Evolutionary conservation across 2,329 filamentous ascomycete species (phyloP).

Genomic region (Didymella arachidicola): DNA sequence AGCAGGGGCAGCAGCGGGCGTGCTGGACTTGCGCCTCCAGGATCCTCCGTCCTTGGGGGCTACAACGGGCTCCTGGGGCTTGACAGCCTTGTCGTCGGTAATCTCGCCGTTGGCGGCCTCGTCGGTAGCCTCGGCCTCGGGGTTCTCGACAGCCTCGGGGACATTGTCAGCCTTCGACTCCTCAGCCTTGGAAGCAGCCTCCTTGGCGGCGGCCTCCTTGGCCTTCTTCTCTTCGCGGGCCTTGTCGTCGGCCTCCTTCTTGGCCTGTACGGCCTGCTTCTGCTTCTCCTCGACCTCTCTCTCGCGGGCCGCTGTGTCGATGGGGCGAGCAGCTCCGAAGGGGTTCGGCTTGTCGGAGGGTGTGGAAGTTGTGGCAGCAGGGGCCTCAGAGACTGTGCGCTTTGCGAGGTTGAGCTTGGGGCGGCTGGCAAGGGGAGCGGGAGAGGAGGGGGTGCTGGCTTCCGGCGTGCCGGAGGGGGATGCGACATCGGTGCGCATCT

Average conservation of each 20-base stretch:
- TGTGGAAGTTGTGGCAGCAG: constrained; percentile 55
- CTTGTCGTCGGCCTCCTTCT: constrained; percentile 87
- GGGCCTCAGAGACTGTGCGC: constrained; percentile 84
- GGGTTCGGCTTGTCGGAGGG: constrained; percentile 81
- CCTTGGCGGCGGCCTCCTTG: constrained; percentile 57
- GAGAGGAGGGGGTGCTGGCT: constrained; percentile 77
- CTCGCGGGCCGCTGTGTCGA: constrained; percentile 90
- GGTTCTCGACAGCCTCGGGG: constrained; percentile 47
- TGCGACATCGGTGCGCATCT: constrained; percentile 85
- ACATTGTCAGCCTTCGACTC: constrained; percentile 33
- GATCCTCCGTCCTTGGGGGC: constrained; percentile 51
- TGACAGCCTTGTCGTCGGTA: constrained; percentile 61
- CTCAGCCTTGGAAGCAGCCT: constrained; percentile 52
- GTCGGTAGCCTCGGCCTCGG: constrained; percentile 54
- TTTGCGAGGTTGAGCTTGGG: constrained; percentile 89
- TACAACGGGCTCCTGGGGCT: constrained; percentile 63
- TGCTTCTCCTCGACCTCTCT: constrained; percentile 90
- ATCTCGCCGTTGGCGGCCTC: constrained; percentile 60
- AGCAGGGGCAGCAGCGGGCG: constrained; percentile 34
- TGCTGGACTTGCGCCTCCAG: constrained; percentile 50
- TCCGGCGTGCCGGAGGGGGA: constrained; percentile 74
- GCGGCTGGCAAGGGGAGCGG: constrained; percentile 71
- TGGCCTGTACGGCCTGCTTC: constrained; percentile 75
- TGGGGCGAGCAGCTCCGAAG: constrained; percentile 91
- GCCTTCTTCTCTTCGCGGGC: constrained; percentile 72